Base-by-base conservation (phyloP, 106 monocot species). In the Platanthera zijinensis region DNA sequence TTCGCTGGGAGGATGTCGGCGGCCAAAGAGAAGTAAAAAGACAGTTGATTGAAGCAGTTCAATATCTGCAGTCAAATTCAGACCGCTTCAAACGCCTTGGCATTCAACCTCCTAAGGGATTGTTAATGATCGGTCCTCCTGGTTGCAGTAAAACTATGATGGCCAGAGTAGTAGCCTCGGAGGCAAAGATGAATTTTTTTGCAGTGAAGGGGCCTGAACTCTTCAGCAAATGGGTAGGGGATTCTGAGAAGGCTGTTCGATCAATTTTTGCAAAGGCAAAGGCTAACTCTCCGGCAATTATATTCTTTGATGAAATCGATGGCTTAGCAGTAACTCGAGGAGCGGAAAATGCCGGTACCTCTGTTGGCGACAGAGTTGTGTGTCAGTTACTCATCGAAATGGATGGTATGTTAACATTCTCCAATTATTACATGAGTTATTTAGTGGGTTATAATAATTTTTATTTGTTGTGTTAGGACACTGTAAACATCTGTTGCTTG, bases 221-320 rank as follows among this genome's bases (percentile, higher is more conserved):
- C 77, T 86, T 94, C 75, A 99, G 87, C 76, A 94, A 99, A 86
- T 99, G 94, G 94, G 94, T 99, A 71, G 97, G 97, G 45, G 97
- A 99, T 69, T 94, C 97, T 47, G 97, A 99, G 79, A 99, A 99
- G 82, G 97, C 97, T 56, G 87, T 99, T 22, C 89, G 77, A 76
- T 86, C 91, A 57, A 71, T 94, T 63, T 99, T 99, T 81, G 89
- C 91, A 61, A 99, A 92, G 76, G 97, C 97, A 25, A 92, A 88
- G 81, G 91, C 80, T 9, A 99, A 99, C 75, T 75, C 91, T 79
- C 97, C 97, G n/a, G 84, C 97, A 54, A 94, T 99, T 72, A 92
- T 99, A 83, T 99, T 99, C 84, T 99, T 99, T 82, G 97, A 99
- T 85, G 97, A 99, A 81, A 94, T 99, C 74, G 97, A 99, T 85